Conservation (phyloP, 768 basidiomycete genomes). For the Hydnomerulius pinastri region DNA sequence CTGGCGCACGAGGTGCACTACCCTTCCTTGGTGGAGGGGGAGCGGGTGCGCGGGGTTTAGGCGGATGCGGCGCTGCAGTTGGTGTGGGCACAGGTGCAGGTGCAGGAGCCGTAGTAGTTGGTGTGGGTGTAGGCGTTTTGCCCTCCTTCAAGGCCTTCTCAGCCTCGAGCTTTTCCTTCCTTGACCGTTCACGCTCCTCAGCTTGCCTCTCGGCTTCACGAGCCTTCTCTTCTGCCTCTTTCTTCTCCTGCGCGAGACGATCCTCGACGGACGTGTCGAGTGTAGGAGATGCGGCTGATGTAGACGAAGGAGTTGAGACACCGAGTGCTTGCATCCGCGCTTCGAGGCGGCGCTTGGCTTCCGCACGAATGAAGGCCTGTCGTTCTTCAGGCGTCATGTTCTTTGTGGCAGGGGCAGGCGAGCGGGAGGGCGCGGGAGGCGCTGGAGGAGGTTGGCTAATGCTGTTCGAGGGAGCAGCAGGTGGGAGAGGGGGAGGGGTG, state of each 20-base stretch:
- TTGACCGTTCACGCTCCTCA: constrained; percentile 72
- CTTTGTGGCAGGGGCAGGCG: constrained; percentile 63
- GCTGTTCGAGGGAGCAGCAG: constrained; percentile 44
- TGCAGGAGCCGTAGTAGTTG: constrained; percentile 42
- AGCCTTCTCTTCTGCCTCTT: constrained; percentile 87
- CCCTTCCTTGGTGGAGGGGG: constrained; percentile 37
- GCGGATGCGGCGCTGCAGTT: constrained; percentile 34
- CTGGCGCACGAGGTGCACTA: constrained; percentile 5
- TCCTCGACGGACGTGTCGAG: constrained; percentile 86
- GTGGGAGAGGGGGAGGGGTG: constrained; percentile 48
- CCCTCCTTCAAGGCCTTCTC: constrained; percentile 67
- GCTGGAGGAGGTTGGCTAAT: constrained; percentile 48
- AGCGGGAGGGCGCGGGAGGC: constrained; percentile 53
- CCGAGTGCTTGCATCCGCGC: constrained; percentile 87
- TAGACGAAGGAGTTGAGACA: constrained; percentile 47
- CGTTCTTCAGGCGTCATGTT: constrained; percentile 87
- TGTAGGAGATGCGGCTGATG: constrained; percentile 41
- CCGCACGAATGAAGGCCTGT: constrained; percentile 69
- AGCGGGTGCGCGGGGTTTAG: constrained; percentile 38
- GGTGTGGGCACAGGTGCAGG: constrained; percentile 40
- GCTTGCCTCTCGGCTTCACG: constrained; percentile 77
- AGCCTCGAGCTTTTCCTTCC: constrained; percentile 72
- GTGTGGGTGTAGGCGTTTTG: constrained; percentile 38
- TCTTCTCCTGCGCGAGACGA: constrained; percentile 80
- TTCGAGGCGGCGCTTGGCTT: constrained; percentile 81